phyloP scores from a whole-genome alignment of 2,329 filamentous ascomycete genomes.

The Calonectria hongkongensis region DNA sequence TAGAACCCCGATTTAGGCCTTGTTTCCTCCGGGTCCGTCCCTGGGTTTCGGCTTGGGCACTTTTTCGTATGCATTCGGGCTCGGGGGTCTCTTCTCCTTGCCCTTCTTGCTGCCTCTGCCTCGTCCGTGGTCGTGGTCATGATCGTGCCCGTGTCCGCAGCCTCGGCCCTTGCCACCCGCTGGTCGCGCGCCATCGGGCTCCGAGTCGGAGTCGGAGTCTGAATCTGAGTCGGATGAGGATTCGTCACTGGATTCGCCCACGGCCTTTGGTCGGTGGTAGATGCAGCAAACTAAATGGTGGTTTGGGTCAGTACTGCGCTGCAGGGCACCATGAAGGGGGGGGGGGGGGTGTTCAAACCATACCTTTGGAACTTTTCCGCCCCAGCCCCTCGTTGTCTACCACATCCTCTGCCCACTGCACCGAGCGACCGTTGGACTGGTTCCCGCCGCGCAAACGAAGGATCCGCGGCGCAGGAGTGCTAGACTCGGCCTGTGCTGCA shows the following conservation, averaged over 20 bases:
- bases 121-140: conserved; percentile 54
- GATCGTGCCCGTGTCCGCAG: conserved; percentile 63
- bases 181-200: conserved; percentile 52
- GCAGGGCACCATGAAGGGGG: background rate
- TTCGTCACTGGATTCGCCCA: conserved; percentile 88
- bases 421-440: conserved; percentile 72
- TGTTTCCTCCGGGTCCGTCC: conserved; percentile 49
- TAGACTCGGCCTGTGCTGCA: conserved; percentile 54
- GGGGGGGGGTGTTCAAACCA: conserved; percentile 38
- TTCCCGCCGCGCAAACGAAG: conserved; percentile 73
- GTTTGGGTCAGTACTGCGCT: background rate
- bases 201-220: conserved; percentile 67
- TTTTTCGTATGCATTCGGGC: conserved; percentile 89
- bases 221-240: conserved; percentile 77
- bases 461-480: conserved; percentile 61
- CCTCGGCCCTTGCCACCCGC: conserved; percentile 63
- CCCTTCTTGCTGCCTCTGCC: conserved; percentile 57
- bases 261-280: conserved; percentile 89
- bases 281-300: conserved; percentile 91
- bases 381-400: conserved; percentile 97
- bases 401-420: conserved; percentile 95
- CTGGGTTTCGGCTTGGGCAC: conserved; percentile 71
- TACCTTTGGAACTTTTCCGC: conserved; percentile 95
- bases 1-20: conserved; percentile 44
- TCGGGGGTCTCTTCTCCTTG: conserved; percentile 71